These are phyloP conservation scores for Bidens hawaiensis DNA, from an alignment of 140 eudicot genomes.

Conservation along the genomic window DNA sequence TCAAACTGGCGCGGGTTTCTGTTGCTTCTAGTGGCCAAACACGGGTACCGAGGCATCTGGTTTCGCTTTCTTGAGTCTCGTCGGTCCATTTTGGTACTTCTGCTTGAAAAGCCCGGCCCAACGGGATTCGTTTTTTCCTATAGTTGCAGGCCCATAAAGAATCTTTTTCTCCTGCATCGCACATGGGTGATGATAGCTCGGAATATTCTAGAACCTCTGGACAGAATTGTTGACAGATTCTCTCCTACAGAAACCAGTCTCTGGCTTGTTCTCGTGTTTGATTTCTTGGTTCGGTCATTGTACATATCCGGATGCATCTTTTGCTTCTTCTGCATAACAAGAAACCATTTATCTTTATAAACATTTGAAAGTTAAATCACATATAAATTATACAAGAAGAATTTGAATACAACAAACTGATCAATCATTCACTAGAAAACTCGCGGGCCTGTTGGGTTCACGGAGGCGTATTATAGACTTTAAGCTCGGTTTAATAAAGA, in stretches of 20 bases:
- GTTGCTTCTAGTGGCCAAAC: conserved; percentile 57
- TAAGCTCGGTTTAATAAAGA: no score
- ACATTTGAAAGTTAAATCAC: background rate
- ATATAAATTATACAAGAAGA: background rate
- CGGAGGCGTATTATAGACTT: no score
- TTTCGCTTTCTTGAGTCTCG: conserved; percentile 35
- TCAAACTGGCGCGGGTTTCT: conserved; percentile 26
- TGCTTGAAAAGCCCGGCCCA: conserved; percentile 58
- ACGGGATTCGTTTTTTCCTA: conserved; percentile 39
- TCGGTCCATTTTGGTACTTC: conserved; percentile 54
- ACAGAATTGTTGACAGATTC: conserved; percentile 16
- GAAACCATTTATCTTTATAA: background rate
- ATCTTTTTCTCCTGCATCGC: conserved; percentile 33
- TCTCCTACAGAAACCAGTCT: conserved; percentile 48
- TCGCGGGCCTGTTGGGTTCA: no score
- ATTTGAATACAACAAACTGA: no score
- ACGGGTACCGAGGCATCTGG: conserved; percentile 55
- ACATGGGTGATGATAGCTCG: conserved; percentile 36
- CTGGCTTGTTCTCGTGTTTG: conserved; percentile 52
- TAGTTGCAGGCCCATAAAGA: conserved; percentile 24
- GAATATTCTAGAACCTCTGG: conserved; percentile 16
- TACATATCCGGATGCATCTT: conserved; percentile 87
- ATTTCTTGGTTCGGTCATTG: conserved; percentile 34
- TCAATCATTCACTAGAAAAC: no score
- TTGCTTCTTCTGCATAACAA: conserved; percentile 45